Evolutionary conservation across 495 filamentous ascomycete species (phyloP).

Genomic region (Trypethelium eluteriae): DNA sequence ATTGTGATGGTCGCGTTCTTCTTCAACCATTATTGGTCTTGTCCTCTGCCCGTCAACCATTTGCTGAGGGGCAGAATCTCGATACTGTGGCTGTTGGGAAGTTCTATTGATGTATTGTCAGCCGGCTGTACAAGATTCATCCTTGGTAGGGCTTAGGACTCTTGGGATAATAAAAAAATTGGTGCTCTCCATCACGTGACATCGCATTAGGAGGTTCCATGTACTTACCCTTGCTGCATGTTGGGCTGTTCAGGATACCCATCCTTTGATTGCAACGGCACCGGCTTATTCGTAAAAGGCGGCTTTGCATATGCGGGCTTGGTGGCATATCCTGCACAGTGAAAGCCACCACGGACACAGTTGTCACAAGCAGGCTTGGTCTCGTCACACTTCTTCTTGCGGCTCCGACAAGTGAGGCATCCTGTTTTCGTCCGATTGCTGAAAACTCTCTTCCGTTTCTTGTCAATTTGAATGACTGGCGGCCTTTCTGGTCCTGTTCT

Average conservation of each 20-base stretch:
- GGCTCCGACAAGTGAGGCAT: slow-evolving; percentile 85
- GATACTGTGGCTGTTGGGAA: not conserved
- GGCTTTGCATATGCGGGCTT: slow-evolving; percentile 59
- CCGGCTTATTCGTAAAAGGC: slow-evolving; percentile 45
- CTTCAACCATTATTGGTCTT: slow-evolving; percentile 24
- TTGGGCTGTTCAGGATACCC: slow-evolving; percentile 2
- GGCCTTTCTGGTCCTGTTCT: slow-evolving; percentile 9
- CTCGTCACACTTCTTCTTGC: slow-evolving; percentile 99
- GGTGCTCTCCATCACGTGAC: no score
- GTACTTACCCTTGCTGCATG: slow-evolving; percentile 10
- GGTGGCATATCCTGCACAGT: slow-evolving; percentile 88
- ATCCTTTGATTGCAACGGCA: slow-evolving; percentile 63
- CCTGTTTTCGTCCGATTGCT: slow-evolving; percentile 97
- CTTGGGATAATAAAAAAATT: not conserved
- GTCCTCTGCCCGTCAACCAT: slow-evolving; percentile 12
- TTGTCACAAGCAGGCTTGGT: slow-evolving; percentile 91
- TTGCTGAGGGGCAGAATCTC: not conserved
- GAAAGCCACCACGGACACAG: slow-evolving; percentile 82
- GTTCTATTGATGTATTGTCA: not conserved
- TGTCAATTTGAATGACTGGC: slow-evolving; percentile 13
- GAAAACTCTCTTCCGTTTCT: slow-evolving; percentile 44
- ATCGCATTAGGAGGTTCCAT: not conserved
- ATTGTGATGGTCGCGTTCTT: slow-evolving; percentile 21
- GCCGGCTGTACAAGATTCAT: not conserved
- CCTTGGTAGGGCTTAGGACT: not conserved